Base-by-base conservation (phyloP, 2,329 filamentous ascomycete genomes). In the Venturia oleaginea region DNA sequence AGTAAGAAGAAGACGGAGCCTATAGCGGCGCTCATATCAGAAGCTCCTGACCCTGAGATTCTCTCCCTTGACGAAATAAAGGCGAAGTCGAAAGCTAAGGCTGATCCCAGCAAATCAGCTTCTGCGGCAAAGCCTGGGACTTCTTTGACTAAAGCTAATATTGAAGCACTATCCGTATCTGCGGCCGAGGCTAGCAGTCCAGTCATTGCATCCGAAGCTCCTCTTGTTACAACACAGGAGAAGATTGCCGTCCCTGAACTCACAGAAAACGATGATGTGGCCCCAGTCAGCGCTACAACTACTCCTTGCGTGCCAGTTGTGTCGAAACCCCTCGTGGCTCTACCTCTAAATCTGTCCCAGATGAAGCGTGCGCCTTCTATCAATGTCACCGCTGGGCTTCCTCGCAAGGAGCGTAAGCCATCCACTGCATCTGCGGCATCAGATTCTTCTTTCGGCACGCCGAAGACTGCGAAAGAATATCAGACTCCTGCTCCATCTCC, bases 31-130 rank as follows among this genome's bases (percentile, higher is more conserved):
- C 17, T 22, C 7, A 22, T 17, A 17, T 3, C 59, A 43, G 24
- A 60, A 24, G 6, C 59, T 7, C 10, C n/a, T 15, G 40, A 62
- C 42, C 59, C 59, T n/a, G 59, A 61, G 59, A 42, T 61, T 42
- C 42, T 46, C 15, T 61, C 51, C n/a, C 30, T 57, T 17, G 51
- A 57, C n/a, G 51, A 57, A 15, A 60, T 40, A n/a, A 40, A 60
- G 37, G 59, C 34, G n/a, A 60, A 42, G n/a, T n/a, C 24, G 13
- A 60, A 30, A 17, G 37, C 37, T 6, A 34, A 60, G 59, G 22
- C 46, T 15, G 46, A 17, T 24, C 22, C 46, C 10, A 51, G 22
- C 24, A 27, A 51, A 15, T 1, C 13, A 15, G 37, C n/a, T 40
- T 17, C 59, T 27, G 10, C n/a, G 13, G 34, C 34, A 40, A 19